A percentile compares a stretch with the other conserved stretches of the same genome.
These are phyloP conservation scores for Xylaria sp. DNA, from an alignment of 2,329 filamentous ascomycete genomes.

Conservation along the genomic window DNA sequence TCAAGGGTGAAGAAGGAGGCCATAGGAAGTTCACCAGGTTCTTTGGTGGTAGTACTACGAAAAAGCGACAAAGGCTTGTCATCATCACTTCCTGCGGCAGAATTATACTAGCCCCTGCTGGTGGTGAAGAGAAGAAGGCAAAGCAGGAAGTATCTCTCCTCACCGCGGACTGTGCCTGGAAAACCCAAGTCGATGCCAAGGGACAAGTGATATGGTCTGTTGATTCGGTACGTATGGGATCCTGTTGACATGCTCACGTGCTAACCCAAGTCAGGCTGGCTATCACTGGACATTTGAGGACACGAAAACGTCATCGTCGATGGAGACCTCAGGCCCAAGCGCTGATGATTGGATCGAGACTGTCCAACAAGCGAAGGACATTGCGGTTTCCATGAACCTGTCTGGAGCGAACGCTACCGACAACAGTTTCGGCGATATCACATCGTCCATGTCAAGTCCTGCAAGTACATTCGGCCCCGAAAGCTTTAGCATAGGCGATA, in stretches of 20 bases:
- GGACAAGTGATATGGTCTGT: slow-evolving; percentile 84
- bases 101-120: slow-evolving; percentile 82
- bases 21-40: slow-evolving; percentile 91
- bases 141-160: slow-evolving; percentile 90
- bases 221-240: slow-evolving; percentile 69
- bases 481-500: slow-evolving; percentile 44
- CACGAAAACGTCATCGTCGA: slow-evolving; percentile 59
- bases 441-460: slow-evolving; percentile 69
- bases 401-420: slow-evolving; percentile 62
- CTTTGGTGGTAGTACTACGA: slow-evolving; percentile 84
- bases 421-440: slow-evolving; percentile 61
- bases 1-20: slow-evolving; percentile 59
- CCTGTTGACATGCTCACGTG: slow-evolving; percentile 12
- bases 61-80: slow-evolving; percentile 87
- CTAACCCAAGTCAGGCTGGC: slow-evolving; percentile 56
- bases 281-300: slow-evolving; percentile 94
- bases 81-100: slow-evolving; percentile 91
- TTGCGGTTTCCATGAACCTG: slow-evolving; percentile 69
- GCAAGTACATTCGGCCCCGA: slow-evolving; percentile 64
- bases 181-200: slow-evolving; percentile 76
- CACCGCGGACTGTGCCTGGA: slow-evolving; percentile 69
- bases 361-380: slow-evolving; percentile 78
- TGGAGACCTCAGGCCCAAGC: slow-evolving; percentile 56
- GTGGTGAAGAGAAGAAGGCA: slow-evolving; percentile 91
- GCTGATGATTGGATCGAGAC: slow-evolving; percentile 91